phyloP scores from a whole-genome alignment of 1,284 basidiomycete genomes.

The Leccinum glutinopallens region DNA sequence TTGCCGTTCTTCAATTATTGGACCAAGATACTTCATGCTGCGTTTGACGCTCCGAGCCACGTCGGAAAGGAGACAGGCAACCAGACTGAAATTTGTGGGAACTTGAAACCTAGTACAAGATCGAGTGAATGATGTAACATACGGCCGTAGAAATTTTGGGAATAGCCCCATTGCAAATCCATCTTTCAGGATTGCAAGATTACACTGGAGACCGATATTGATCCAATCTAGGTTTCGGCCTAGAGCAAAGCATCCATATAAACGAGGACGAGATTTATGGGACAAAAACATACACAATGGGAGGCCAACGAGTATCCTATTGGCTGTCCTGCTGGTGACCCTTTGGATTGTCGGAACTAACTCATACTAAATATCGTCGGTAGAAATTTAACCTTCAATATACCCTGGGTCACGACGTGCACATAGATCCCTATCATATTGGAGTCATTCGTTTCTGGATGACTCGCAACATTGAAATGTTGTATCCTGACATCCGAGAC shows the following conservation, averaged over 20 bases:
- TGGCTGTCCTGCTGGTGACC: conserved; percentile 37
- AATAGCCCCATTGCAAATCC: conserved; percentile 36
- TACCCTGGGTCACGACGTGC: not conserved
- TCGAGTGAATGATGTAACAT: conserved; percentile 11
- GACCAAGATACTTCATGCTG: conserved; percentile 33
- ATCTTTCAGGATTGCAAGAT: conserved; percentile 35
- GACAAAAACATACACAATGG: conserved; percentile 38
- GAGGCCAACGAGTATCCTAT: conserved; percentile 43
- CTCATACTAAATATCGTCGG: not conserved
- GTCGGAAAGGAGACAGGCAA: not conserved
- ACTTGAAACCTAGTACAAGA: too few species aligned
- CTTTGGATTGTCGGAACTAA: conserved; percentile 13
- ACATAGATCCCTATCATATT: not conserved
- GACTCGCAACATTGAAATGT: not conserved
- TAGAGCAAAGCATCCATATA: conserved; percentile 18
- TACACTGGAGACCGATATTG: conserved; percentile 38
- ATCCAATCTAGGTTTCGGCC: conserved; percentile 43
- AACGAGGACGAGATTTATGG: too few species aligned
- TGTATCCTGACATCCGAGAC: conserved; percentile 26
- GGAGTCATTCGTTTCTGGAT: not conserved
- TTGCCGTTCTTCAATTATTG: conserved; percentile 41
- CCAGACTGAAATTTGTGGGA: conserved; percentile 1
- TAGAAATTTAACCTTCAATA: not conserved
- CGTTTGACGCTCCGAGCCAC: not conserved
- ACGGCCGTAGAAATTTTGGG: conserved; percentile 44